Evolutionary conservation across 352 stramenopile genomes (phyloP).

Genomic region (Globisporangium viniferum): DNA sequence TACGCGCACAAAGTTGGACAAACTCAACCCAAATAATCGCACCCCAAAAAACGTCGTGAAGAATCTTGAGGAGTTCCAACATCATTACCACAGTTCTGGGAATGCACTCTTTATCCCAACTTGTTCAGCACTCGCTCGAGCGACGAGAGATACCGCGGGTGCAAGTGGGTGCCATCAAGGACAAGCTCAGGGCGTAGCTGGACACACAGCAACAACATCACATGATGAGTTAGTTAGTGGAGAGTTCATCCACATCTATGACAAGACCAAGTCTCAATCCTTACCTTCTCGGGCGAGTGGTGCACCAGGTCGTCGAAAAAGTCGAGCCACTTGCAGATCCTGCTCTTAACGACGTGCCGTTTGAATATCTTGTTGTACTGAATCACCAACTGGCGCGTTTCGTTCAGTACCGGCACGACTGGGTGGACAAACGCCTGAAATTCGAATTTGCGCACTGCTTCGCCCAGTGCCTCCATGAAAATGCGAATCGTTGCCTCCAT

Average conservation of each 20-base stretch:
- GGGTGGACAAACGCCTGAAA: slow-evolving; percentile 85
- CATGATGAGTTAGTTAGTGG: background rate
- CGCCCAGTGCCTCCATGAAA: slow-evolving; percentile 67
- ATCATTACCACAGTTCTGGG: too few relatives aligned
- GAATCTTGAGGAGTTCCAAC: background rate
- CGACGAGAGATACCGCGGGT: slow-evolving; percentile 60
- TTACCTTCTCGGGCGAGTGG: slow-evolving; percentile 40
- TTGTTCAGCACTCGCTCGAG: slow-evolving; percentile 36
- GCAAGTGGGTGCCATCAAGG: slow-evolving; percentile 87
- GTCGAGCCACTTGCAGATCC: slow-evolving; percentile 81
- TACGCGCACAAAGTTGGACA: background rate
- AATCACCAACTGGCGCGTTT: slow-evolving; percentile 79
- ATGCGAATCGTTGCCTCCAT: slow-evolving; percentile 76
- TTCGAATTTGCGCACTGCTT: slow-evolving; percentile 48
- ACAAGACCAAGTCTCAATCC: background rate
- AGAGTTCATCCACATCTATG: background rate
- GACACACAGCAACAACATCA: too few relatives aligned
- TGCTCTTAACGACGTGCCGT: slow-evolving; percentile 31
- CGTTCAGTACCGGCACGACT: slow-evolving; percentile 86
- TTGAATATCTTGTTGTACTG: slow-evolving; percentile 82
- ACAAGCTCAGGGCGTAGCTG: slow-evolving; percentile 50
- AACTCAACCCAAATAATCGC: background rate
- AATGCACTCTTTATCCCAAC: background rate
- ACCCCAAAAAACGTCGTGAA: background rate
- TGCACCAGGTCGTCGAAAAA: slow-evolving; percentile 84